Percentiles rank a stretch among this genome's conserved stretches.
Evolutionary conservation across 176 grass and related monocot species (phyloP).

Genomic region (Lolium multiflorum): DNA sequence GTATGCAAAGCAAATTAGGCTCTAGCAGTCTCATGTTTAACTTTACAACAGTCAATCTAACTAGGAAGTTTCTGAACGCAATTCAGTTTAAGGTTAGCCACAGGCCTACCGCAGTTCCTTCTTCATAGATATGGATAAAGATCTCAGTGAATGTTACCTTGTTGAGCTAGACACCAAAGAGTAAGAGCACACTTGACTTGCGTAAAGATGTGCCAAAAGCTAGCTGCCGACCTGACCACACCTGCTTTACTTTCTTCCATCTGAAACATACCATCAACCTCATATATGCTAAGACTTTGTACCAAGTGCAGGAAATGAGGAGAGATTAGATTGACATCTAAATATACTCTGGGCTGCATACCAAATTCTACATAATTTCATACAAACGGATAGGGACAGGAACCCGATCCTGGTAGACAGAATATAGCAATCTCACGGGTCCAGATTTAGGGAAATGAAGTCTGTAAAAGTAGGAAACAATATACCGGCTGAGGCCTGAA

Average conservation of each 20-base stretch:
- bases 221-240: not conserved
- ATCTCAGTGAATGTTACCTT: not conserved
- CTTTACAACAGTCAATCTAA: not conserved
- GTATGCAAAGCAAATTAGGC: not conserved
- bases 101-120: not conserved
- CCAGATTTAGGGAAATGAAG: not conserved
- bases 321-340: not conserved
- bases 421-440: not conserved
- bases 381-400: not conserved
- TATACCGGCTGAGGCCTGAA: not conserved
- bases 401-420: not conserved
- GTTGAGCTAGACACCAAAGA: not conserved
- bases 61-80: not conserved
- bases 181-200: not conserved
- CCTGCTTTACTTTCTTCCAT: not conserved
- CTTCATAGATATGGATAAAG: not conserved
- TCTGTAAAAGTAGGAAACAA: not conserved
- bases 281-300: not conserved
- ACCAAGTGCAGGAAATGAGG: not conserved
- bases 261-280: not conserved
- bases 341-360: not conserved
- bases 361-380: not conserved
- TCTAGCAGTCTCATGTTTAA: not conserved
- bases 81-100: conserved; percentile 22
- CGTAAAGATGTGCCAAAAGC: not conserved